Base-by-base conservation (phyloP, 208 protist genomes). In the Crithidia thermophila region DNA sequence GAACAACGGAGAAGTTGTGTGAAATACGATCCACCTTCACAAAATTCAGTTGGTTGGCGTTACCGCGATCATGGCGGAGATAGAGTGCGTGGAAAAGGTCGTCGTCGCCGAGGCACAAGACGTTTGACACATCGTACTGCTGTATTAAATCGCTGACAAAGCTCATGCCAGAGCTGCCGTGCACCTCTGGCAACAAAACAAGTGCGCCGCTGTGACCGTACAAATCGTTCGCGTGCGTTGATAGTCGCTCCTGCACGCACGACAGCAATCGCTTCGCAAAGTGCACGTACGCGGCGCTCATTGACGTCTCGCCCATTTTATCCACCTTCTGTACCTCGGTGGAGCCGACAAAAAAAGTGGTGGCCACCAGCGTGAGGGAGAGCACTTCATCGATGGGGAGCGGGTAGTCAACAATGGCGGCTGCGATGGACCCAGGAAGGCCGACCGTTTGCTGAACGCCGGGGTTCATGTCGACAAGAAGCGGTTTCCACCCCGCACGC, bases 281-380 rank as follows among this genome's bases (percentile, higher is more conserved):
- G 57, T 93, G 80, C n/a, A 75, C 75, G 58, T 89, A 93, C 7
- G 84, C 72, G 5, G 78, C 72, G 57, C 50, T 77, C 76, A 91
- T 85, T 21, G 55, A 65, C 37, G 64, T 64, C 51, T 88, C 84
- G 2, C 70, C 78, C 0, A 77, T 49, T 16, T 53, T 62, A 20
- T 45, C 50, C 23, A 75, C 67, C n/a, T 74, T 56, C 51, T 92
- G 84, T 11, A 79, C 55, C 40, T 94, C 82, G 2, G 79, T 86
- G 4, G 75, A 75, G 13, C 90, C 90, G n/a, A 83, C 79, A 81
- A 96, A 96, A 78, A 76, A 94, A 25, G 77, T 79, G 21, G 88
- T 60, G n/a, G 74, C 75, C 14, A 93, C 65, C 23, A 82, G 68
- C 0, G 82, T 81, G 31, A 83, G 74, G 1, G 77, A 67, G 18